These are phyloP conservation scores for Hyphopichia khmerensis DNA, from an alignment of 1,139 yeast species.

Conservation along the genomic window DNA sequence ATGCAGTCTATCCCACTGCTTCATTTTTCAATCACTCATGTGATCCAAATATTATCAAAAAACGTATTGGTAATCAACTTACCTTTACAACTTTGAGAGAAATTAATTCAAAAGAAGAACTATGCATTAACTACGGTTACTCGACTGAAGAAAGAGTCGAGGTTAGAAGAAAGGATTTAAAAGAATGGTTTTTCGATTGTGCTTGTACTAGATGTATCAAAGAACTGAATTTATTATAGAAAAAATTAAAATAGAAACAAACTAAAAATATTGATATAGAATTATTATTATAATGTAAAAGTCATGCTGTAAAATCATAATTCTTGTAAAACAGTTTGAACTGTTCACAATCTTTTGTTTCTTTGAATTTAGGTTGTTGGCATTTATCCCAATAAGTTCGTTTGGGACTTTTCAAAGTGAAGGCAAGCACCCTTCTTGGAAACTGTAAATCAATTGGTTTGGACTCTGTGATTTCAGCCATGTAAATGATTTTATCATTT, in stretches of 20 bases:
- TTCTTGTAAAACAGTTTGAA: slow-evolving; percentile 51
- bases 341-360: slow-evolving; percentile 57
- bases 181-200: slow-evolving; percentile 65
- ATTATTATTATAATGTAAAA: neutral
- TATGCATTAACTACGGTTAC: slow-evolving; percentile 65
- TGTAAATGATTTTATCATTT: slow-evolving; percentile 14
- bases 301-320: slow-evolving; percentile 38
- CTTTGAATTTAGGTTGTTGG: slow-evolving; percentile 55
- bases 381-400: slow-evolving; percentile 76
- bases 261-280: no score
- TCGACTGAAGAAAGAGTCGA: slow-evolving; percentile 39
- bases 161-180: slow-evolving; percentile 43
- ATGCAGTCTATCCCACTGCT: slow-evolving; percentile 64
- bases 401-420: slow-evolving; percentile 55
- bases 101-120: slow-evolving; percentile 45
- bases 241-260: no score
- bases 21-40: slow-evolving; percentile 74
- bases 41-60: slow-evolving; percentile 44
- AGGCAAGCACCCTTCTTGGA: slow-evolving; percentile 74
- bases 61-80: slow-evolving; percentile 19
- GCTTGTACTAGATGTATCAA: slow-evolving; percentile 47
- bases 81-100: slow-evolving; percentile 25
- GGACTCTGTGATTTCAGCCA: slow-evolving; percentile 24
- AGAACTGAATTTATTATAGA: slow-evolving; percentile 6
- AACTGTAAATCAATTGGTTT: slow-evolving; percentile 65